Base-by-base conservation (phyloP, 2,329 filamentous ascomycete species). In the Immersiporthe knoxdaviesiana region DNA sequence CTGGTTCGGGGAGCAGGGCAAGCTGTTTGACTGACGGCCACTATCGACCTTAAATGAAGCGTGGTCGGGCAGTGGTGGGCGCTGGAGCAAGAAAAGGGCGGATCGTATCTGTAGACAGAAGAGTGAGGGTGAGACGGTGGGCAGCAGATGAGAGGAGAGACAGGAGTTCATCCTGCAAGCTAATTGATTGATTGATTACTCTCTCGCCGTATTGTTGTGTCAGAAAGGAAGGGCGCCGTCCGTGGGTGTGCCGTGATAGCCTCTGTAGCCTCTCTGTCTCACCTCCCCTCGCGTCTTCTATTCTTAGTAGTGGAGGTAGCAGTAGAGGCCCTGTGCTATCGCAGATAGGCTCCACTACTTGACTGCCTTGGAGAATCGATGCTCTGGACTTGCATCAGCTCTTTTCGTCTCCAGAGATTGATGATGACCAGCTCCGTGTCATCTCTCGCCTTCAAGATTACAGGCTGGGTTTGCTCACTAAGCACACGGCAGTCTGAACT, bases 41-140 rank as follows among this genome's bases (percentile, higher is more conserved):
- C 44, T 21, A 44, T 44, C 41, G 41, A 44, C 39, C 39, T 41
- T 18, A 16, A 41, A 41, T 41, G 39, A 41, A 41, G 11, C 35
- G 12, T 16, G 16, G 41, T 16, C 37, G 58, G 32, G 5, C 32
- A 30, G 37, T 8, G 56, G 21, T n/a, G 37, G n/a, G 8, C 5
- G 39, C 24, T 47, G 44, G 21, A 12, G n/a, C 14, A 35, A 35
- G n/a, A 24, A 16, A 50, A 30, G 24, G 24, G 12, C 12, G 24
- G 16, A 52, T 66, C 50, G 63, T 58, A 59, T 58, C 52, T 59
- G 52, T 52, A 50, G 11, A 27, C 47, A 52, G 41, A 4, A 50
- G 32, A 1, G 27, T 4, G 21, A 32, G 30, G 61, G 24, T 63
- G 44, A 63, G 39, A 35, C 18, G 44, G n/a, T 10, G 39, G 18